Percentiles rank a stretch among this genome's conserved stretches.
These are phyloP conservation scores for Carex myosuroides DNA, from an alignment of 176 grass and related monocot species.

Conservation along the genomic window DNA sequence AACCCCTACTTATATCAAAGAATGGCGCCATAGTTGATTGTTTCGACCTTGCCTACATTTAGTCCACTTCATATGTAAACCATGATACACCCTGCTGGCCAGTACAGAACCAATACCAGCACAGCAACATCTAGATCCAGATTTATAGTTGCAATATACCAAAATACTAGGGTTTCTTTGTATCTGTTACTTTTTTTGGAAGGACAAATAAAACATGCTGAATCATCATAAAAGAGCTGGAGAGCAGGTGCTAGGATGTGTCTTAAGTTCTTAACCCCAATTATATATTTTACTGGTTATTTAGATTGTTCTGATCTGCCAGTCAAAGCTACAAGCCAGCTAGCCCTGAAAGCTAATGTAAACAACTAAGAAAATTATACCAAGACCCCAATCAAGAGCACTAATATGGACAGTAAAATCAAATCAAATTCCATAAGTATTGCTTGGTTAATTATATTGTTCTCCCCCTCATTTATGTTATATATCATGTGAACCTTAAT, in stretches of 20 bases:
- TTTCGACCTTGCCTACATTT: not conserved
- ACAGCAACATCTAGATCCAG: not conserved
- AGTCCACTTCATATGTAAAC: not conserved
- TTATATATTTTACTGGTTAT: not conserved
- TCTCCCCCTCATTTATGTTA: not conserved
- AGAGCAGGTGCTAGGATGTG: not conserved
- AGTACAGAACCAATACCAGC: not conserved
- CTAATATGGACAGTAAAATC: too few species aligned
- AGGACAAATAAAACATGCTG: not conserved
- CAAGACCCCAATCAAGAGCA: too few species aligned
- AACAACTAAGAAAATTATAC: not conserved
- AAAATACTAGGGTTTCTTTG: not conserved
- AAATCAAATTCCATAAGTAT: too few species aligned
- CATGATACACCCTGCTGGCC: not conserved
- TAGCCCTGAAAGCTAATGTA: not conserved
- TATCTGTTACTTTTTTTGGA: not conserved
- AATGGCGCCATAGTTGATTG: not conserved
- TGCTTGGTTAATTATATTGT: not conserved
- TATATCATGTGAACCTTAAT: not conserved
- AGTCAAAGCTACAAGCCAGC: too few species aligned
- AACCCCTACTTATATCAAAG: not conserved
- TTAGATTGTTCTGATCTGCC: too few species aligned
- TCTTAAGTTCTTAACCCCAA: not conserved
- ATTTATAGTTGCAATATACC: not conserved
- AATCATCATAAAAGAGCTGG: not conserved